Conservation (phyloP, 2,329 filamentous ascomycete species). For the Trichoderma atrobrunneum region DNA sequence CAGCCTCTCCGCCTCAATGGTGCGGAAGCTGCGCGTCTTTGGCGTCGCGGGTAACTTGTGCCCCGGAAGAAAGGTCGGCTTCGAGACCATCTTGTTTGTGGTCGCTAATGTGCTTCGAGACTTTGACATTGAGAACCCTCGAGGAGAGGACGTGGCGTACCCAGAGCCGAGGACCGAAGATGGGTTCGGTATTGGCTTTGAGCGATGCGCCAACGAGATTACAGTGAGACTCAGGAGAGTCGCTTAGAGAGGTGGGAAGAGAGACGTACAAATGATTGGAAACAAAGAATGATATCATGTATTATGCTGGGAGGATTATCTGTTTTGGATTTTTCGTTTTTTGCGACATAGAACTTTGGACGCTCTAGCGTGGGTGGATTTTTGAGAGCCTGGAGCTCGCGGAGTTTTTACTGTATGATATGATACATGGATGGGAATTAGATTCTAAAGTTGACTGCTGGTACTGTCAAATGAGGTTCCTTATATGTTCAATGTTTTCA, state of each 20-base stretch:
- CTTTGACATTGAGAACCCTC: conserved; percentile 28
- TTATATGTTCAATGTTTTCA: not conserved
- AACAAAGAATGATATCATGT: not conserved
- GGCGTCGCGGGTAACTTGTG: conserved; percentile 34
- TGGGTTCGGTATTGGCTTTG: conserved; percentile 33
- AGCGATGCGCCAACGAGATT: conserved; percentile 31
- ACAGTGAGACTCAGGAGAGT: conserved; percentile 24
- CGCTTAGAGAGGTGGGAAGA: not conserved
- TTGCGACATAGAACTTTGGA: not conserved
- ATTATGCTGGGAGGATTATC: not conserved
- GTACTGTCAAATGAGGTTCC: not conserved
- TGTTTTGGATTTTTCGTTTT: not conserved
- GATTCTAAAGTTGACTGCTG: not conserved
- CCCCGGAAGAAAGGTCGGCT: conserved; percentile 31
- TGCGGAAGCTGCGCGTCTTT: conserved; percentile 31
- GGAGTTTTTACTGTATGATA: not conserved
- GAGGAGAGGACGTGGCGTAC: conserved; percentile 21
- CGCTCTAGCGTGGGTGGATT: not conserved
- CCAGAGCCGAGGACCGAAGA: conserved; percentile 25
- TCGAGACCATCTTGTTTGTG: conserved; percentile 30
- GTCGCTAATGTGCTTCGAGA: conserved; percentile 28
- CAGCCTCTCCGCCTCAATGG: conserved; percentile 22
- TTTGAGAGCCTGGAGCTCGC: conserved; percentile 2
- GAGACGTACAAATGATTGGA: not conserved
- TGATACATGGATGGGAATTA: not conserved